Evolutionary conservation across 1,284 basidiomycete genomes (phyloP).

Genomic region (Ceratobasidium papillatum): DNA sequence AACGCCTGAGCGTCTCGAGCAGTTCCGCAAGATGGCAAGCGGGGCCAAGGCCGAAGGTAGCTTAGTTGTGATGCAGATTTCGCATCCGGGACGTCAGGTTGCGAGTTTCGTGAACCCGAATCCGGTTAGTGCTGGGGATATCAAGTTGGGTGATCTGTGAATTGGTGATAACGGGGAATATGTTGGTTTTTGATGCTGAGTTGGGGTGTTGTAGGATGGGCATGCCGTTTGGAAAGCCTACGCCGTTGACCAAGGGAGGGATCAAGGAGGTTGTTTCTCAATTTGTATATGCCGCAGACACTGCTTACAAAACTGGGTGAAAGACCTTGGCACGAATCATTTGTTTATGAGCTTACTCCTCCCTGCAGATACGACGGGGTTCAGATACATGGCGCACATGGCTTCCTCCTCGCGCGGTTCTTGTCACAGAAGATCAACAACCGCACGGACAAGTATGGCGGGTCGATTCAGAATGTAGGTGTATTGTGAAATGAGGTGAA

Average conservation of each 20-base stretch:
- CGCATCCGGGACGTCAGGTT: constrained; percentile 53
- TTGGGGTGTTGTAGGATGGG: constrained; percentile 40
- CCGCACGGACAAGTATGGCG: constrained; percentile 55
- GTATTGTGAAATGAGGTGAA: not conserved
- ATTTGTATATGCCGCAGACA: constrained; percentile 53
- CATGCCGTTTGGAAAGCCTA: constrained; percentile 51
- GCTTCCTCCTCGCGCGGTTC: constrained; percentile 50
- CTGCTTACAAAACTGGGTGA: constrained; percentile 51
- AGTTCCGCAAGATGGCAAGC: constrained; percentile 51
- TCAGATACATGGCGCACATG: constrained; percentile 51
- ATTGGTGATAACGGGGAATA: not conserved
- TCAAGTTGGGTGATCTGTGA: constrained; percentile 42
- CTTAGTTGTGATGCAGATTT: constrained; percentile 56
- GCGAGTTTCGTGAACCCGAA: constrained; percentile 47
- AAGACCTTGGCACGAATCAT: not conserved
- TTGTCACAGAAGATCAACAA: constrained; percentile 52
- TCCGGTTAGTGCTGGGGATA: constrained; percentile 51
- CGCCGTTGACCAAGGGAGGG: constrained; percentile 48
- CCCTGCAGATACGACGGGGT: constrained; percentile 48
- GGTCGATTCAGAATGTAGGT: constrained; percentile 39
- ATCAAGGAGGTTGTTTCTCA: constrained; percentile 52
- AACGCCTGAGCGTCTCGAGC: constrained; percentile 49
- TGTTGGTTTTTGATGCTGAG: not conserved
- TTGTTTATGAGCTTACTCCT: not conserved
- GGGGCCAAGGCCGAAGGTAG: constrained; percentile 55